Conservation (phyloP, 129 eudicot genomes). For the Artemisia tridentata region DNA sequence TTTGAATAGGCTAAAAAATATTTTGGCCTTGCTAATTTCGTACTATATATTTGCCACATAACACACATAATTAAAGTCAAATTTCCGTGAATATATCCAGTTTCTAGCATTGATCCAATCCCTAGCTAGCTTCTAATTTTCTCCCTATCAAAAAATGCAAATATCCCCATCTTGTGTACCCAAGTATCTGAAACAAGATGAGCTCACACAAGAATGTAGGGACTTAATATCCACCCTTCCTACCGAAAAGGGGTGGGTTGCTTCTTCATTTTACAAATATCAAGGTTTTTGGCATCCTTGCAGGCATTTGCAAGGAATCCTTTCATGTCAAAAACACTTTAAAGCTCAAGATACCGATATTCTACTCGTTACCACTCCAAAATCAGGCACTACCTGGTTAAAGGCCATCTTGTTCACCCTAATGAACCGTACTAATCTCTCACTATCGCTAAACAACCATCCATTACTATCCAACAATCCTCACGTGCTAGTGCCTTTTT, state of each 20-base stretch:
- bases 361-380: constrained; percentile 46
- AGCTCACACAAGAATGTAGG: constrained; percentile 38
- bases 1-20: too few relatives aligned
- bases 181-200: constrained; percentile 35
- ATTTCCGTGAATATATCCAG: too few relatives aligned
- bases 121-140: background rate
- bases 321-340: constrained; percentile 41
- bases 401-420: constrained; percentile 36
- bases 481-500: constrained; percentile 41
- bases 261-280: constrained; percentile 33
- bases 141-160: constrained; percentile 8
- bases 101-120: too few relatives aligned
- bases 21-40: too few relatives aligned
- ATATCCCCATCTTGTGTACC: constrained; percentile 22
- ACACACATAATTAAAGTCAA: background rate
- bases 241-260: constrained; percentile 32
- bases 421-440: constrained; percentile 23
- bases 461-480: constrained; percentile 42
- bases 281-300: constrained; percentile 55
- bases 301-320: constrained; percentile 37
- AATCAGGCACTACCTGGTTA: constrained; percentile 64
- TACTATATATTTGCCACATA: background rate
- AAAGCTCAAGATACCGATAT: constrained; percentile 39
- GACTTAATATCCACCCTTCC: constrained; percentile 41
- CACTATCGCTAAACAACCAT: constrained; percentile 16